phyloP scores from a whole-genome alignment of 2,329 filamentous ascomycete genomes.

The Aspergillus sp. region DNA sequence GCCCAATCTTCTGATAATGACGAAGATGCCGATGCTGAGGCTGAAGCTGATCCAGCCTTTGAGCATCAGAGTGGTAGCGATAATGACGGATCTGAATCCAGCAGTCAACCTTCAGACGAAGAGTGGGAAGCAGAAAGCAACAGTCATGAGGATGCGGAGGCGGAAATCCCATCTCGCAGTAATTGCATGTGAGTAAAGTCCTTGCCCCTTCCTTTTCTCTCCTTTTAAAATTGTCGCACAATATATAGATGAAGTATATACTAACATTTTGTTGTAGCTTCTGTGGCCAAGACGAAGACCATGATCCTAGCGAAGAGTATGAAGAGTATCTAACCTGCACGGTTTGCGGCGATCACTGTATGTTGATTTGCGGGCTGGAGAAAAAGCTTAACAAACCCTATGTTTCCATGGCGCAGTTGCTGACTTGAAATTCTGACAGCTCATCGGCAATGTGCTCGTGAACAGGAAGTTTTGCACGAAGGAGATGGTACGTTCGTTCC shows the following conservation, averaged over 20 bases:
- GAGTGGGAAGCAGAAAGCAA: slow-evolving; percentile 46
- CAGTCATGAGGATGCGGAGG: slow-evolving; percentile 38
- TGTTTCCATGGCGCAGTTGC: slow-evolving; percentile 16
- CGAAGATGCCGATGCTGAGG: slow-evolving; percentile 35
- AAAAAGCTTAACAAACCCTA: slow-evolving; percentile 24
- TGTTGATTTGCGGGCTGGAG: slow-evolving; percentile 36
- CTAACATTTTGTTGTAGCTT: slow-evolving; percentile 53
- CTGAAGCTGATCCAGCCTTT: slow-evolving; percentile 38
- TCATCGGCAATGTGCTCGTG: slow-evolving; percentile 81
- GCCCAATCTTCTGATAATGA: slow-evolving; percentile 30
- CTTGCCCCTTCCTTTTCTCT: slow-evolving; percentile 11
- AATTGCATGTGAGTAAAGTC: slow-evolving; percentile 57
- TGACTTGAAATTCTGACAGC: slow-evolving; percentile 55
- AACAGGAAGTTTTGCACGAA: slow-evolving; percentile 56
- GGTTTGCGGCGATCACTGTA: slow-evolving; percentile 76
- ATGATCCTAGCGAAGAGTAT: slow-evolving; percentile 74
- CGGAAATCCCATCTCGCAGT: slow-evolving; percentile 45
- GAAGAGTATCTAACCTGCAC: slow-evolving; percentile 71
- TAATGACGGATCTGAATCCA: slow-evolving; percentile 34
- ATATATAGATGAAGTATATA: slow-evolving; percentile 15
- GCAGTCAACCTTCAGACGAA: slow-evolving; percentile 54
- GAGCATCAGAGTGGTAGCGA: slow-evolving; percentile 34
- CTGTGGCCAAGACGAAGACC: slow-evolving; percentile 74
- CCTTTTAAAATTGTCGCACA: background rate
- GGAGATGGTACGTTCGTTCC: slow-evolving; percentile 51